Conservation (phyloP, 2,329 filamentous ascomycete species). For the Lachnellula occidentalis region DNA sequence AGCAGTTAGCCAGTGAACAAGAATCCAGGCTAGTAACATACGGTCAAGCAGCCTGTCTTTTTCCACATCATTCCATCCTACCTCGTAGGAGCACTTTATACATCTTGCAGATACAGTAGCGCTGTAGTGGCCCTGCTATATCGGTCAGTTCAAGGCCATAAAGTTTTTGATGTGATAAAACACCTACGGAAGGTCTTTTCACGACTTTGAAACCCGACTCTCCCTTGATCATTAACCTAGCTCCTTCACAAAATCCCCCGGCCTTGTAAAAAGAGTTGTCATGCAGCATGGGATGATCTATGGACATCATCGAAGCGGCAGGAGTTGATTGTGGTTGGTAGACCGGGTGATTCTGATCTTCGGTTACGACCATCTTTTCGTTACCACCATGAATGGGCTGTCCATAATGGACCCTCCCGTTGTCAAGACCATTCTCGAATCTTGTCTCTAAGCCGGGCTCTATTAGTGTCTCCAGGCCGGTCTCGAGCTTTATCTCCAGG, state of each 20-base stretch:
- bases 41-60: conserved; percentile 26
- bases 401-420: conserved; percentile 14
- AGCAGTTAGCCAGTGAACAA: background rate
- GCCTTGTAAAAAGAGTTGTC: conserved; percentile 29
- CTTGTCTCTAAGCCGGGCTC: conserved; percentile 25
- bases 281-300: conserved; percentile 25
- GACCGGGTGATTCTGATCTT: background rate
- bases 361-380: background rate
- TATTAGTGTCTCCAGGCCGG: conserved; percentile 1
- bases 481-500: conserved; percentile 19
- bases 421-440: conserved; percentile 14
- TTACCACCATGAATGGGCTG: too few species aligned
- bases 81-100: conserved; percentile 29
- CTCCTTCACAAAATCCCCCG: conserved; percentile 30
- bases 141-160: conserved; percentile 9
- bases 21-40: conserved; percentile 4
- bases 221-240: conserved; percentile 23
- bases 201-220: conserved; percentile 27
- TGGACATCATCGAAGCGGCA: conserved; percentile 21
- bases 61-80: conserved; percentile 27
- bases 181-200: conserved; percentile 27
- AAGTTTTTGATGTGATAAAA: background rate
- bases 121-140: conserved; percentile 26
- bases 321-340: conserved; percentile 10
- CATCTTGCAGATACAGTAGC: conserved; percentile 26